phyloP scores from a whole-genome alignment of 441 rosid species.

The Omphalea diandra region DNA sequence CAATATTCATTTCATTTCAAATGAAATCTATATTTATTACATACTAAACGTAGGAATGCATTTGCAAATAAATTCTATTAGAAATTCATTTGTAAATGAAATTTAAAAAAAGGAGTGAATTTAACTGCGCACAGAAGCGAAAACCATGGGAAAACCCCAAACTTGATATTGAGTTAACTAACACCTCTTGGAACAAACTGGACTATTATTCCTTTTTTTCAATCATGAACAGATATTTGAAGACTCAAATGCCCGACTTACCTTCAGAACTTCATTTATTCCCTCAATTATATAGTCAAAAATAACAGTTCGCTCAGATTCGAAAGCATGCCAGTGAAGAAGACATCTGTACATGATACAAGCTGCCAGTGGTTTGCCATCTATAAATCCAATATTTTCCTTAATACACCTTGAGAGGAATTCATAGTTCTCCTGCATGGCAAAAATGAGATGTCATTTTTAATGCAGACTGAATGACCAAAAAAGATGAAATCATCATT shows the following conservation, averaged over 20 bases:
- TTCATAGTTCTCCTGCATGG: slow-evolving; percentile 80
- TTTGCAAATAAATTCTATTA: too few relatives aligned
- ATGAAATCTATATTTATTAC: too few relatives aligned
- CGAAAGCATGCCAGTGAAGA: slow-evolving; percentile 94
- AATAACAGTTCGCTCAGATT: slow-evolving; percentile 86
- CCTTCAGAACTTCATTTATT: slow-evolving; percentile 86
- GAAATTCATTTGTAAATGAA: too few relatives aligned
- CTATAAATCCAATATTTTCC: slow-evolving; percentile 78
- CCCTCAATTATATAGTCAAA: slow-evolving; percentile 92
- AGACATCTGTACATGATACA: slow-evolving; percentile 90
- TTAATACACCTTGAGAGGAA: slow-evolving; percentile 83
- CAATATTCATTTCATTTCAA: too few relatives aligned
- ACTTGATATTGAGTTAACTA: background rate
- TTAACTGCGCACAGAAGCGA: background rate
- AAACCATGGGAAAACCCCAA: background rate
- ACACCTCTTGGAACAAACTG: slow-evolving; percentile 3
- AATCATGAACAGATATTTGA: background rate
- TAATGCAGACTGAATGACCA: background rate
- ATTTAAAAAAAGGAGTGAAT: too few relatives aligned
- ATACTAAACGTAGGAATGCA: too few relatives aligned
- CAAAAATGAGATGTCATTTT: slow-evolving; percentile 19
- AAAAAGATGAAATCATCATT: background rate
- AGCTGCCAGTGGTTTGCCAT: slow-evolving; percentile 90
- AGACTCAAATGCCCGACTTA: slow-evolving; percentile 28
- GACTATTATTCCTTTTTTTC: slow-evolving; percentile 6